phyloP scores from a whole-genome alignment of 805 yeast genomes.

The Ogataea minuta region DNA sequence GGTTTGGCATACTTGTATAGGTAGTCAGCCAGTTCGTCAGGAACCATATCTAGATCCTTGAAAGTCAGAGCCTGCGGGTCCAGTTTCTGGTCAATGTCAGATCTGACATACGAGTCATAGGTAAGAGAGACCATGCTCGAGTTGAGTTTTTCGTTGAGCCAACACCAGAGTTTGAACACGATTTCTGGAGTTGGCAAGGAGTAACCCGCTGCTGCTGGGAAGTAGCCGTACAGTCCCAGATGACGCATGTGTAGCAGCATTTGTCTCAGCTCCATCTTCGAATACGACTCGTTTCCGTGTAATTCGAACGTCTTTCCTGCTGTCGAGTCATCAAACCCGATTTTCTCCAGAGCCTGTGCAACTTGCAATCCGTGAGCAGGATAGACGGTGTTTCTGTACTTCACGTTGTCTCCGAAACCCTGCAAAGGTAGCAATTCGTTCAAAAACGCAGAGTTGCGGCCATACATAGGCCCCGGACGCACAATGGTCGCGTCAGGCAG shows the following conservation, averaged over 20 bases:
- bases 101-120: constrained; percentile 75
- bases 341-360: constrained; percentile 72
- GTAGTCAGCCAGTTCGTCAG: constrained; percentile 51
- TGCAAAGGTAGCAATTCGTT: constrained; percentile 55
- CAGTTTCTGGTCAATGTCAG: constrained; percentile 61
- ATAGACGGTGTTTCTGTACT: constrained; percentile 59
- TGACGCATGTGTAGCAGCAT: constrained; percentile 54
- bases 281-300: constrained; percentile 65
- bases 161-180: constrained; percentile 28
- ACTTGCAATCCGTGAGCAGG: constrained; percentile 81
- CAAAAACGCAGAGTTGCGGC: constrained; percentile 68
- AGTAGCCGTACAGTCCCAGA: constrained; percentile 35
- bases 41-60: constrained; percentile 66
- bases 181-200: constrained; percentile 42
- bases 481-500: constrained; percentile 79
- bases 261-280: constrained; percentile 63
- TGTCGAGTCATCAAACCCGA: constrained; percentile 80
- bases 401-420: constrained; percentile 62
- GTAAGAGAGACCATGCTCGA: constrained; percentile 41
- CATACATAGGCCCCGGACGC: constrained; percentile 80
- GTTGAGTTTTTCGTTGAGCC: constrained; percentile 45
- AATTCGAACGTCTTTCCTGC: constrained; percentile 74
- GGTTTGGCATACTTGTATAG: constrained; percentile 43
- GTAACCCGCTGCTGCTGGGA: constrained; percentile 38
- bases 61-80: constrained; percentile 63